A percentile compares a stretch with the other conserved stretches of the same genome.
These are phyloP conservation scores for Cryptococcus sp. DNA, from an alignment of 1,284 basidiomycete species.

Conservation along the genomic window DNA sequence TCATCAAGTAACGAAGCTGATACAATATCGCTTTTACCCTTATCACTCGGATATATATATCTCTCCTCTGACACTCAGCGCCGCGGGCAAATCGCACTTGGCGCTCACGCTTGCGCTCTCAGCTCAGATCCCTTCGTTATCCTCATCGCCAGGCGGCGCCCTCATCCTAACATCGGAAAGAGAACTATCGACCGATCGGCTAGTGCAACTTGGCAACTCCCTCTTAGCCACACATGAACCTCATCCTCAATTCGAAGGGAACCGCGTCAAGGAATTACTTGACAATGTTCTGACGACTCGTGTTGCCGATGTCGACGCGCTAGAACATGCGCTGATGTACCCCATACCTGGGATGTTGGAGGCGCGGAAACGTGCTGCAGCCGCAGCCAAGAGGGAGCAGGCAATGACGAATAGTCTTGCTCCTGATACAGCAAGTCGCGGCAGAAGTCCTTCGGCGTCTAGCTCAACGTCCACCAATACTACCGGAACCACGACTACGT, in stretches of 20 bases:
- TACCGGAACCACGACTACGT: neutral
- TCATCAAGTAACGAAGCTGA: neutral
- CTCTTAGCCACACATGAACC: constrained; percentile 21
- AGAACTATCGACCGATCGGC: constrained; percentile 66
- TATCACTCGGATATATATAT: neutral
- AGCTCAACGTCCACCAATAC: neutral
- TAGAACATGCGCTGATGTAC: constrained; percentile 67
- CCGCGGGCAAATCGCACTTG: constrained; percentile 84
- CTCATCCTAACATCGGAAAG: constrained; percentile 72
- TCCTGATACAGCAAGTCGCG: neutral
- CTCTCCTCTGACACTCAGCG: constrained; percentile 56
- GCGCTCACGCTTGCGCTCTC: constrained; percentile 73
- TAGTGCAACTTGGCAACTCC: constrained; percentile 52
- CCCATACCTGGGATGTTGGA: constrained; percentile 64
- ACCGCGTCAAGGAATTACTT: constrained; percentile 52
- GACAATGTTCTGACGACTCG: constrained; percentile 67
- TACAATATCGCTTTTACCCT: neutral
- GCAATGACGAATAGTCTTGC: neutral
- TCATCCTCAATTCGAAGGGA: neutral
- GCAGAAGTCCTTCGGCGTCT: neutral
- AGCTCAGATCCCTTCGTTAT: constrained; percentile 64
- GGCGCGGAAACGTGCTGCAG: neutral
- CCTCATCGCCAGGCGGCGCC: constrained; percentile 62
- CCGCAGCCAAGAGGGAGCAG: neutral
- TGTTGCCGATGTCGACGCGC: constrained; percentile 61